Base-by-base conservation (phyloP, 495 filamentous ascomycete species). In the Penicillium daleae region DNA sequence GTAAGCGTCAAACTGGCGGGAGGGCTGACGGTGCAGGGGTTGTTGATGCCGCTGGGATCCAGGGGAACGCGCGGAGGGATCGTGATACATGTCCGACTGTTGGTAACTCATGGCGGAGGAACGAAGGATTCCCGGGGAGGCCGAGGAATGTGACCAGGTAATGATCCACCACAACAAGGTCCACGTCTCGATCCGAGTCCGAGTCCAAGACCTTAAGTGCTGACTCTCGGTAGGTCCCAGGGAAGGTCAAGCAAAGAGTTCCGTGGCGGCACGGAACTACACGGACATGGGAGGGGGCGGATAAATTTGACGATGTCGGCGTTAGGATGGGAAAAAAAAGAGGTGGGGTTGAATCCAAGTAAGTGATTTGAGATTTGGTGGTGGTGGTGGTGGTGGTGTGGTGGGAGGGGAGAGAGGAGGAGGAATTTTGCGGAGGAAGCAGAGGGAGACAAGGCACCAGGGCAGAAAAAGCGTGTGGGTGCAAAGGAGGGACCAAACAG, bases 1-100 rank as follows among this genome's bases (percentile, higher is more conserved):
- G 74, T 87, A 89, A 48, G 85, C 80, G 65, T 90, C 87, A 66
- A 90, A 90, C 65, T 92, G 83, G 68, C 87, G 78, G 66, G 88
- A 87, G 65, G 89, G 75, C 73, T 90, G 83, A 67, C 86, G 84
- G 67, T 88, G 86, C 44, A 92, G 80, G 35, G 86, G 86, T 66
- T 88, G 83, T 40, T 86, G 83, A 69, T 86, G 85, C 64, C 85
- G 83, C 67, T 85, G 85, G 53, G 84, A 83, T 63, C 83, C 83
- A 59, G 85, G 85, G 63, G 85, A 87, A 66, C 85, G 85, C 71
- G 84, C 81, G 44, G 83, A 78, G 33, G 81, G 74, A 67, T 82
- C 84, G 78, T 86, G 85, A 80, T 86, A 87, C 81, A 86, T 86
- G 63, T 85, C 82, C 74, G 82, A 78, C 73, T 85, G 85, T 74